Evolutionary conservation across 495 filamentous ascomycete species (phyloP).

Genomic region (Lasiosphaeria miniovina): DNA sequence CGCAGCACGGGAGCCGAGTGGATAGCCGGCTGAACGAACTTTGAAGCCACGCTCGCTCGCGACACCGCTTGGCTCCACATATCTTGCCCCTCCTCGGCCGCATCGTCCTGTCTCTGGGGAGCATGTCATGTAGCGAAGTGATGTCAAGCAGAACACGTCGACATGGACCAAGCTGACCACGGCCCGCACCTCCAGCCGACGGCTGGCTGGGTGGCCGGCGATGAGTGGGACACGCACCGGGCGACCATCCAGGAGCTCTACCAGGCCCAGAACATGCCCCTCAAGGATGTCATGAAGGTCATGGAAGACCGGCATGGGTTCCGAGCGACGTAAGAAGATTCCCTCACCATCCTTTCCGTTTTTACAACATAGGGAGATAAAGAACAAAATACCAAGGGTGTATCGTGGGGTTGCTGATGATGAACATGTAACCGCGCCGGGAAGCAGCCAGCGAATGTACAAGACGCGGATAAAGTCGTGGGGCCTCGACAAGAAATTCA

Average conservation of each 20-base stretch:
- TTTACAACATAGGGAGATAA: too few species aligned
- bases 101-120: neutral
- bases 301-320: conserved; percentile 36
- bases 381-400: neutral
- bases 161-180: conserved; percentile 7
- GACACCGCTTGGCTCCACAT: too few species aligned
- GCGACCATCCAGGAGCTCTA: conserved; percentile 35
- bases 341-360: too few species aligned
- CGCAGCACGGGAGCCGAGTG: neutral
- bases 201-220: conserved; percentile 19
- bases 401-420: neutral
- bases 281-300: conserved; percentile 35
- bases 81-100: too few species aligned
- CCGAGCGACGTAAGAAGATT: conserved; percentile 30
- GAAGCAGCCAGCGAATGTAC: conserved; percentile 34
- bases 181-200: neutral
- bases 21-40: neutral
- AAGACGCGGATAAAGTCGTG: conserved; percentile 36
- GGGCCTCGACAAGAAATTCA: conserved; percentile 38
- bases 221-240: conserved; percentile 22
- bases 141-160: neutral
- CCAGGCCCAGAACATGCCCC: conserved; percentile 28
- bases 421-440: neutral
- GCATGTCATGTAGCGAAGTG: neutral
- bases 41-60: neutral